Conservation (phyloP, 1,284 basidiomycete genomes). For the Rhodofomes roseus region DNA sequence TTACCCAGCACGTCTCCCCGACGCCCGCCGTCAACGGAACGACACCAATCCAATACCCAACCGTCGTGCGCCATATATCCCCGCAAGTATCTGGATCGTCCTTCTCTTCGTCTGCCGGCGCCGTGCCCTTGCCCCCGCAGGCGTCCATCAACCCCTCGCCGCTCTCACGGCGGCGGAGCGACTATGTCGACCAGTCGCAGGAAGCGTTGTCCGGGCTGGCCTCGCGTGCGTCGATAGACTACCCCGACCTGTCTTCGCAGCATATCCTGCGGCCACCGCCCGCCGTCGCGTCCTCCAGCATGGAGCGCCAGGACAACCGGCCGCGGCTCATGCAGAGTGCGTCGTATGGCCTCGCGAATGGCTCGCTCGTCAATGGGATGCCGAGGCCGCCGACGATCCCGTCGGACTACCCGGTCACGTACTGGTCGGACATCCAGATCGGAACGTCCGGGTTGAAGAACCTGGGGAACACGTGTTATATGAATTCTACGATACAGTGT, state of each 20-base stretch:
- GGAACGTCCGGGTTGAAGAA: conserved; percentile 92
- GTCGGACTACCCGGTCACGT: conserved; percentile 72
- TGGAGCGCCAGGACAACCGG: conserved; percentile 69
- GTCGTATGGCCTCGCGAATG: conserved; percentile 16
- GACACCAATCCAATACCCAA: conserved; percentile 44
- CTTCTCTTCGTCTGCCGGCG: conserved; percentile 32
- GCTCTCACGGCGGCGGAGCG: conserved; percentile 70
- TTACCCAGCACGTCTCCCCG: conserved; percentile 29
- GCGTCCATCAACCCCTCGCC: conserved; percentile 75
- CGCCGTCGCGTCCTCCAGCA: conserved; percentile 58
- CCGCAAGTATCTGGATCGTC: conserved; percentile 33
- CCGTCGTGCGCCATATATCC: conserved; percentile 31
- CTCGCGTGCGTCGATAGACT: conserved; percentile 66
- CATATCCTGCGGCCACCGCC: conserved; percentile 76
- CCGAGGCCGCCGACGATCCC: conserved; percentile 57
- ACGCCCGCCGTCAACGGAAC: conserved; percentile 27
- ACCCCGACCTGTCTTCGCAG: conserved; percentile 65
- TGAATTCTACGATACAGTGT: conserved; percentile 98
- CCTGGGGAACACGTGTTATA: conserved; percentile 98
- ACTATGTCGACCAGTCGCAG: conserved; percentile 76
- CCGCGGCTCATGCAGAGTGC: conserved; percentile 39
- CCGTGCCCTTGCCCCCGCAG: conserved; percentile 66
- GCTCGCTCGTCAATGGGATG: conserved; percentile 12
- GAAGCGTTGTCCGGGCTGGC: conserved; percentile 56
- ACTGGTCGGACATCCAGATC: conserved; percentile 78